These are phyloP conservation scores for Xenoacremonium recifei DNA, from an alignment of 2,329 filamentous ascomycete genomes.

Conservation along the genomic window DNA sequence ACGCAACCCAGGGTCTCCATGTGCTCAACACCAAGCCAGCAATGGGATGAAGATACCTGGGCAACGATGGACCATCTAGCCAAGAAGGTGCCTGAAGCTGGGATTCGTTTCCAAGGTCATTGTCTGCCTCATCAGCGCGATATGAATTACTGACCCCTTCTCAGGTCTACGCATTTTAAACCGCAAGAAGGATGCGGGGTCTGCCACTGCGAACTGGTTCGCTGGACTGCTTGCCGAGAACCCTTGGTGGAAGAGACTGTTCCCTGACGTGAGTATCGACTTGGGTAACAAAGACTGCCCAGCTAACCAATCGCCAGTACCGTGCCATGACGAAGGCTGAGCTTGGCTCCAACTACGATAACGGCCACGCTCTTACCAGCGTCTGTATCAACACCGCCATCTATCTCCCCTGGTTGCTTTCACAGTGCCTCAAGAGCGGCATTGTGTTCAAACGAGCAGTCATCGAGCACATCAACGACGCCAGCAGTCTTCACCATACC, in stretches of 20 bases:
- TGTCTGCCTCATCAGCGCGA: too few relatives aligned
- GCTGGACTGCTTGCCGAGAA: conserved; percentile 7
- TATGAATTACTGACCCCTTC: not conserved
- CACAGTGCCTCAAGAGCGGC: conserved; percentile 73
- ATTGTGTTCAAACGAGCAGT: conserved; percentile 63
- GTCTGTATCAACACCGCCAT: conserved; percentile 88
- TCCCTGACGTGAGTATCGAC: conserved; percentile 31
- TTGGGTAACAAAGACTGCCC: too few relatives aligned
- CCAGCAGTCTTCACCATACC: conserved; percentile 46
- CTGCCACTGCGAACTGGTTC: conserved; percentile 9
- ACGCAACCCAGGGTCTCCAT: conserved; percentile 51
- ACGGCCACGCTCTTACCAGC: conserved; percentile 72
- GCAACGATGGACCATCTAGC: conserved; percentile 57
- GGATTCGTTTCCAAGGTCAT: conserved; percentile 71
- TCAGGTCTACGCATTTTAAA: not conserved
- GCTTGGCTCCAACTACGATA: conserved; percentile 63
- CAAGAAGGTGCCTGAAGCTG: conserved; percentile 67
- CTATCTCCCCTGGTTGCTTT: conserved; percentile 81
- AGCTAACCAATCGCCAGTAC: conserved; percentile 54
- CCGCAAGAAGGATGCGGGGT: conserved; percentile 9
- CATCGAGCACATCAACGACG: conserved; percentile 69
- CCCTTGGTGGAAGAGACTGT: conserved; percentile 10
- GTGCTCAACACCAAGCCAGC: conserved; percentile 5
- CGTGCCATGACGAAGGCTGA: conserved; percentile 50
- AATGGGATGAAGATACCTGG: conserved; percentile 63